Evolutionary conservation across 1,139 yeast species (phyloP).

Genomic region (Blastobotrys raffinosifermentans): DNA sequence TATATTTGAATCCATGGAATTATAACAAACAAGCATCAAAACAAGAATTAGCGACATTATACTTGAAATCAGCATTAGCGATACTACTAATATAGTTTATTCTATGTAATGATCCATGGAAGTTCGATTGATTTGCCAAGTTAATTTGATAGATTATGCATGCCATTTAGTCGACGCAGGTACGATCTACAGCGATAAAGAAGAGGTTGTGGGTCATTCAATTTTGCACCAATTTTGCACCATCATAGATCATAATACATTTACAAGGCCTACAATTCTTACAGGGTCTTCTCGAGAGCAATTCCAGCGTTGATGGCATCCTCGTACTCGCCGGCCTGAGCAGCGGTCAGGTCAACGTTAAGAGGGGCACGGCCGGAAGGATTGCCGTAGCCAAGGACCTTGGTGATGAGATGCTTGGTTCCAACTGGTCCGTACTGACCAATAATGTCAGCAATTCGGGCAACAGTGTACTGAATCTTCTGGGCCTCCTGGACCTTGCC

Average conservation of each 20-base stretch:
- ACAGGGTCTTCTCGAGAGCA: constrained; percentile 22
- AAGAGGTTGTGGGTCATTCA: too few species aligned
- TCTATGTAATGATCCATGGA: not conserved
- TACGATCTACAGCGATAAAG: too few species aligned
- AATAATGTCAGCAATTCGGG: constrained; percentile 41
- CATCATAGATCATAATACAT: too few species aligned
- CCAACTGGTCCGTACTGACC: constrained; percentile 42
- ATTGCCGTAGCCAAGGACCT: constrained; percentile 37
- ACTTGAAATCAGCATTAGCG: too few species aligned
- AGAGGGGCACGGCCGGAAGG: constrained; percentile 23
- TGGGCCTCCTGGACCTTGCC: constrained; percentile 39
- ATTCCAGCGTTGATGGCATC: constrained; percentile 17
- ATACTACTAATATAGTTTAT: not conserved
- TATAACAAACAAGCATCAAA: too few species aligned
- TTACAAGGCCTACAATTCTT: too few species aligned
- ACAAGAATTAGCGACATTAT: too few species aligned
- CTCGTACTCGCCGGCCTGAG: constrained; percentile 16
- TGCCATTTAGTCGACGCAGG: too few species aligned
- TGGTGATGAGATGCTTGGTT: constrained; percentile 38
- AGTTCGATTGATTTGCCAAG: too few species aligned
- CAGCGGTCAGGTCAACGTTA: constrained; percentile 17
- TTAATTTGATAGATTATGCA: too few species aligned
- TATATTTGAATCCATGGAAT: too few species aligned
- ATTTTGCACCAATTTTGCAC: too few species aligned
- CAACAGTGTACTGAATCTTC: constrained; percentile 37